Conservation (phyloP, 176 grass and related monocot species). For the Rhynchospora tenuis region DNA sequence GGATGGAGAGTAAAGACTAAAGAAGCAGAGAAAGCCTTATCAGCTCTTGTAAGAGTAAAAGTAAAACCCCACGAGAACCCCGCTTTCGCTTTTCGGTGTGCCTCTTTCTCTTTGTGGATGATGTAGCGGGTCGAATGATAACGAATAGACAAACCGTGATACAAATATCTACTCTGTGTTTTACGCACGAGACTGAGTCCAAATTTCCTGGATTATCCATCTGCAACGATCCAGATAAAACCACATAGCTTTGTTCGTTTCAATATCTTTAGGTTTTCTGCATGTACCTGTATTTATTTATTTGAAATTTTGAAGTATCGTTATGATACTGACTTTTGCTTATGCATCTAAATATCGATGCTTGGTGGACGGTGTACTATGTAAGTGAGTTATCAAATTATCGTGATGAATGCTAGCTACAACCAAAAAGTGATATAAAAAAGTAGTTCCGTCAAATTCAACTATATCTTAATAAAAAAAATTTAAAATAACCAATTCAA, state of each 20-base stretch:
- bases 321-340: background rate
- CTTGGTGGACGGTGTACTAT: background rate
- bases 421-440: too few species aligned
- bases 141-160: background rate
- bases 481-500: too few species aligned
- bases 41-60: background rate
- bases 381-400: background rate
- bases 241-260: background rate
- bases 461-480: too few species aligned
- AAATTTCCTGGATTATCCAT: background rate
- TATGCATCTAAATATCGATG: background rate
- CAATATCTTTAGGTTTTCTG: background rate
- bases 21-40: slow-evolving; percentile 11
- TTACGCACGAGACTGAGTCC: background rate
- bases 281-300: background rate
- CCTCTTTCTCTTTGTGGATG: background rate
- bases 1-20: background rate
- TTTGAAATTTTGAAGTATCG: background rate
- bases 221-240: background rate
- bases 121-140: background rate
- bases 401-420: too few species aligned
- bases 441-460: too few species aligned
- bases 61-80: slow-evolving; percentile 25
- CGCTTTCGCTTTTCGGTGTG: background rate
- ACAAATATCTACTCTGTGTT: background rate